These are phyloP conservation scores for Pleurotus pulmonarius DNA, from an alignment of 768 basidiomycete species.

Conservation along the genomic window DNA sequence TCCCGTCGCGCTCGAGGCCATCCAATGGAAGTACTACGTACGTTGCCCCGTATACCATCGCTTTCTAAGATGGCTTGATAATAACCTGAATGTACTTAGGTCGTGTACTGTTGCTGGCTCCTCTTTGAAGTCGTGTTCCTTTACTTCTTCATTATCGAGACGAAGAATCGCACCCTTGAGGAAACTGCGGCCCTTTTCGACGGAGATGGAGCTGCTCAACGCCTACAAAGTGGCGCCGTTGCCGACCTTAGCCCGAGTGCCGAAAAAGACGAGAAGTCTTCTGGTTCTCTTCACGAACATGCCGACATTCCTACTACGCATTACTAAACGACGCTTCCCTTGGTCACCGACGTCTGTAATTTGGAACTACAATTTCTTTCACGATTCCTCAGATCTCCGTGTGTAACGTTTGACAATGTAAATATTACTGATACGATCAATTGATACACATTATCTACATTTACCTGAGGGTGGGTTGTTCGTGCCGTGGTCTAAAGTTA, in stretches of 20 bases:
- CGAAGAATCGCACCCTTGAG: constrained; percentile 46
- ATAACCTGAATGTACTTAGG: constrained; percentile 21
- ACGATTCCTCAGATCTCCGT: no score
- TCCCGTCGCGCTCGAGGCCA: constrained; percentile 28
- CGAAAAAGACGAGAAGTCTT: not conserved
- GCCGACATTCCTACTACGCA: no score
- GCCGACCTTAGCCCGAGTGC: constrained; percentile 19
- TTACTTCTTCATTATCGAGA: constrained; percentile 33
- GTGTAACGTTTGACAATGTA: no score
- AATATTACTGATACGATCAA: no score
- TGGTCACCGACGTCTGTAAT: no score
- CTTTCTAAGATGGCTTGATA: not conserved
- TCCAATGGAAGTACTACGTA: constrained; percentile 56
- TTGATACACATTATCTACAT: no score
- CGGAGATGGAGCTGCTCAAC: constrained; percentile 37
- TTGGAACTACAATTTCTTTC: no score
- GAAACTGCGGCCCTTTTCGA: constrained; percentile 58
- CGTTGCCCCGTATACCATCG: constrained; percentile 13
- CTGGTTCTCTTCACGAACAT: not conserved
- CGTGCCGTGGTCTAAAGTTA: no score
- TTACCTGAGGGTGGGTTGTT: no score
- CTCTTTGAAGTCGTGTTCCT: constrained; percentile 39
- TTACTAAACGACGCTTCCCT: no score
- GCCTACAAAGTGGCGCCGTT: constrained; percentile 10
- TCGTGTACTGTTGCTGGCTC: constrained; percentile 44